phyloP scores from a whole-genome alignment of 2,329 filamentous ascomycete species.

The Neurospora crassa region DNA sequence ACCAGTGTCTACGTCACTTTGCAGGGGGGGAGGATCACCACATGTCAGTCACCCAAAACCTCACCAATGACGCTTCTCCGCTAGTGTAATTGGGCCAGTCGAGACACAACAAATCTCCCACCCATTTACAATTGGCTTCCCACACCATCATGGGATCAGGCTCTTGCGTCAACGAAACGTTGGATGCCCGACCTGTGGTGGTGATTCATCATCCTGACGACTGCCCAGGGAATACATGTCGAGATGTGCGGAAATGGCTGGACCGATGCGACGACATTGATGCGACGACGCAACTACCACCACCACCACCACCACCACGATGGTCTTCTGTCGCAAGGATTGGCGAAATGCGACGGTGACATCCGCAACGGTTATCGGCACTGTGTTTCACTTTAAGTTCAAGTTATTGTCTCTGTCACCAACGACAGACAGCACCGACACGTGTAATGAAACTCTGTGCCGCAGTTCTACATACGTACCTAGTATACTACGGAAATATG shows the following conservation, averaged over 20 bases:
- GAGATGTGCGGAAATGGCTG: neutral
- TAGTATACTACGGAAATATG: neutral
- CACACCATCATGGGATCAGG: neutral
- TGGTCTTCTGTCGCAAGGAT: neutral
- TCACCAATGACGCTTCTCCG: neutral
- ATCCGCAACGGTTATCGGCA: neutral
- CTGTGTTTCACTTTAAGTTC: neutral
- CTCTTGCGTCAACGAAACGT: neutral
- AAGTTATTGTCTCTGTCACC: neutral
- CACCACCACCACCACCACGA: neutral
- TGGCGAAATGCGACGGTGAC: neutral
- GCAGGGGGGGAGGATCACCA: neutral
- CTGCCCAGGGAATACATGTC: neutral
- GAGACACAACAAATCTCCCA: neutral
- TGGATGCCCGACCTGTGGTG: neutral
- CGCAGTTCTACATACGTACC: neutral
- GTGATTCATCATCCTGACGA: neutral
- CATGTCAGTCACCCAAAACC: neutral
- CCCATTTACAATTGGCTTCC: neutral
- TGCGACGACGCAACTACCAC: neutral
- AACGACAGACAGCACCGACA: neutral
- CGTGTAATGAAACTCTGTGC: too few species aligned
- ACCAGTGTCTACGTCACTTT: neutral
- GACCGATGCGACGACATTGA: neutral
- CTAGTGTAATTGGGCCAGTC: neutral